Evolutionary conservation across 2,329 filamentous ascomycete genomes (phyloP).

Genomic region (Colletotrichum kahawae): DNA sequence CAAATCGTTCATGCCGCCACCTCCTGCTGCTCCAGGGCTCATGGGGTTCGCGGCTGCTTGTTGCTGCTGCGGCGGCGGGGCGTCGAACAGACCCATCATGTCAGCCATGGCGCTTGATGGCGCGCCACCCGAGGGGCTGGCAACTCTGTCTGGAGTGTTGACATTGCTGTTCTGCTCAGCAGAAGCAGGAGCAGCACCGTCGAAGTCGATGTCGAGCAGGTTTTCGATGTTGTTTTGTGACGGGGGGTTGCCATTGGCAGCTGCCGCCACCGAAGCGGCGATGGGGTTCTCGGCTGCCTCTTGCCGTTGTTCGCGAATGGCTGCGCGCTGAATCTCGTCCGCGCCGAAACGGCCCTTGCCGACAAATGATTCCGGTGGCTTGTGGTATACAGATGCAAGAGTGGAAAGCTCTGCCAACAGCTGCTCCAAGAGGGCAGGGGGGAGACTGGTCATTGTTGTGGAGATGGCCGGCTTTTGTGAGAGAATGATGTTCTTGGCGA

Average conservation of each 20-base stretch:
- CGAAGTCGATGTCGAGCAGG: constrained; percentile 93
- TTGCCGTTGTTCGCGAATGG: constrained; percentile 94
- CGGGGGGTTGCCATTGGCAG: constrained; percentile 56
- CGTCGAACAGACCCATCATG: constrained; percentile 75
- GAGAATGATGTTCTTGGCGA: constrained; percentile 88
- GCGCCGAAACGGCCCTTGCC: constrained; percentile 94
- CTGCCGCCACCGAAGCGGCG: constrained; percentile 79
- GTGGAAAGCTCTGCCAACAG: constrained; percentile 93
- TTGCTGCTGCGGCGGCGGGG: constrained; percentile 59
- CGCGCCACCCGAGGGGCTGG: constrained; percentile 59
- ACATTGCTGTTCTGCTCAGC: constrained; percentile 62
- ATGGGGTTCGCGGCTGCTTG: constrained; percentile 35
- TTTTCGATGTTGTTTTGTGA: constrained; percentile 88
- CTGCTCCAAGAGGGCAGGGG: constrained; percentile 82
- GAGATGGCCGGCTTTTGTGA: constrained; percentile 94
- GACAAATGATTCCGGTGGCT: constrained; percentile 96
- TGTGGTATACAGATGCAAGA: constrained; percentile 97
- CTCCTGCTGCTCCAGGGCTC: constrained; percentile 28
- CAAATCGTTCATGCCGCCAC: constrained; percentile 80
- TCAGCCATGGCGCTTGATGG: constrained; percentile 60
- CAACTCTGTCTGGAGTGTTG: constrained; percentile 72
- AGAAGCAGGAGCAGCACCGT: constrained; percentile 84
- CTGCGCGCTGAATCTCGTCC: constrained; percentile 91
- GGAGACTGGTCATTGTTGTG: constrained; percentile 90
- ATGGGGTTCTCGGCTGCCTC: constrained; percentile 94